phyloP scores from a whole-genome alignment of 2,329 filamentous ascomycete species.

The Colletotrichum tanaceti region DNA sequence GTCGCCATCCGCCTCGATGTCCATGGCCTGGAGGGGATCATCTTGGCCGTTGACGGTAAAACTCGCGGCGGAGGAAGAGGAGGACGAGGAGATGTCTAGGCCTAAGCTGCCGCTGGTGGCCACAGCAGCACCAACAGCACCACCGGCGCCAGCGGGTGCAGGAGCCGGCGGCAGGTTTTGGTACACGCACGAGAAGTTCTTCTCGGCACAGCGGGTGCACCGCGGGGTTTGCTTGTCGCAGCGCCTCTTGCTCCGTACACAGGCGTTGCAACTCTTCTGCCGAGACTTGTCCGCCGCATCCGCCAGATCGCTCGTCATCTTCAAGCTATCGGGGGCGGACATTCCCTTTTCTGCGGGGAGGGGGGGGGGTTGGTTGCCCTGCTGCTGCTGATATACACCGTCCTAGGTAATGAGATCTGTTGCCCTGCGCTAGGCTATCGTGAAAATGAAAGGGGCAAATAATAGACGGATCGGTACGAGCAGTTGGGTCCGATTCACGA shows the following conservation, averaged over 20 bases:
- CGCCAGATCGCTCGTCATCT: constrained; percentile 6
- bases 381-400: not conserved
- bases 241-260: constrained; percentile 59
- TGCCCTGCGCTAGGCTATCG: not conserved
- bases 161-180: constrained; percentile 48
- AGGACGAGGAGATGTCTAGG: constrained; percentile 1
- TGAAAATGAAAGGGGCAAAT: not conserved
- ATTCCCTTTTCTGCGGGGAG: not conserved
- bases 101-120: not conserved
- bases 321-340: constrained; percentile 11
- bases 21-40: constrained; percentile 33
- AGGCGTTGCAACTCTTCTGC: constrained; percentile 63
- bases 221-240: constrained; percentile 59
- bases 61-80: not conserved
- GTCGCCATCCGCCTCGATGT: constrained; percentile 24
- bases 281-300: constrained; percentile 55
- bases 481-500: not conserved
- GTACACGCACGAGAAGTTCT: constrained; percentile 57
- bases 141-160: constrained; percentile 8
- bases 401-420: not conserved
- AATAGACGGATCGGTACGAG: not conserved
- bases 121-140: not conserved
- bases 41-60: constrained; percentile 2
- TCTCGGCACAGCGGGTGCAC: constrained; percentile 57
- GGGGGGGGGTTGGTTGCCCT: not conserved